Percentiles rank a stretch among this genome's conserved stretches.
These are phyloP conservation scores for Arthrobotrys conoides DNA, from an alignment of 2,329 filamentous ascomycete species.

Conservation along the genomic window DNA sequence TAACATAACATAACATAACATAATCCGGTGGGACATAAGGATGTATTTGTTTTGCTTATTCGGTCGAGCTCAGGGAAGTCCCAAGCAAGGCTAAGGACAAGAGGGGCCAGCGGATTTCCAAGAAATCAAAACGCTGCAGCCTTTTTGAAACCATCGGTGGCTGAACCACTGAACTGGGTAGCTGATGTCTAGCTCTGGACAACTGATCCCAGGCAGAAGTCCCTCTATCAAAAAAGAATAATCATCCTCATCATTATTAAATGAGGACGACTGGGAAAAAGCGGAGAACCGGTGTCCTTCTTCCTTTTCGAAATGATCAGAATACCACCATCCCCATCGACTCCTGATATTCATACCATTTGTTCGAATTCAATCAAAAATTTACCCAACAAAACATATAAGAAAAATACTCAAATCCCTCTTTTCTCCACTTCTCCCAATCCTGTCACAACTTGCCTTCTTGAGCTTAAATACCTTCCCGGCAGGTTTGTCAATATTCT, in stretches of 20 bases:
- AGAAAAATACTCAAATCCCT: conserved; percentile 47
- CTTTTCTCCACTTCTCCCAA: conserved; percentile 18
- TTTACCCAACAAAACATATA: not conserved
- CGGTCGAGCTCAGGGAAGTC: conserved; percentile 35
- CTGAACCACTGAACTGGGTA: conserved; percentile 60
- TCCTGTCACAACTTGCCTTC: conserved; percentile 58
- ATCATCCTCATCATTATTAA: not conserved
- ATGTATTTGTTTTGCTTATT: conserved; percentile 50
- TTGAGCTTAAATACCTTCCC: conserved; percentile 56
- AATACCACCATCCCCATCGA: conserved; percentile 31
- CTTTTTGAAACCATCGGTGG: conserved; percentile 55
- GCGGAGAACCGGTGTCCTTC: conserved; percentile 23
- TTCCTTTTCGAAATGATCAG: conserved; percentile 9
- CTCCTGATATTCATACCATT: conserved; percentile 19
- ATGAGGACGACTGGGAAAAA: conserved; percentile 16
- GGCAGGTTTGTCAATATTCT: conserved; percentile 31
- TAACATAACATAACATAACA: conserved; percentile 2
- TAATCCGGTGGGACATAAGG: conserved; percentile 32
- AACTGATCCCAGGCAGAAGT: conserved; percentile 58
- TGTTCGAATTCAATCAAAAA: conserved; percentile 3
- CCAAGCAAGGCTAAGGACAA: conserved; percentile 13
- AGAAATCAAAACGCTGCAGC: conserved; percentile 47
- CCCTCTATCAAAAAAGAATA: conserved; percentile 12
- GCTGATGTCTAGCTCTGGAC: conserved; percentile 57
- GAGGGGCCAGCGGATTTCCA: conserved; percentile 46